phyloP scores from a whole-genome alignment of 768 basidiomycete species.

The Epithele typhae region DNA sequence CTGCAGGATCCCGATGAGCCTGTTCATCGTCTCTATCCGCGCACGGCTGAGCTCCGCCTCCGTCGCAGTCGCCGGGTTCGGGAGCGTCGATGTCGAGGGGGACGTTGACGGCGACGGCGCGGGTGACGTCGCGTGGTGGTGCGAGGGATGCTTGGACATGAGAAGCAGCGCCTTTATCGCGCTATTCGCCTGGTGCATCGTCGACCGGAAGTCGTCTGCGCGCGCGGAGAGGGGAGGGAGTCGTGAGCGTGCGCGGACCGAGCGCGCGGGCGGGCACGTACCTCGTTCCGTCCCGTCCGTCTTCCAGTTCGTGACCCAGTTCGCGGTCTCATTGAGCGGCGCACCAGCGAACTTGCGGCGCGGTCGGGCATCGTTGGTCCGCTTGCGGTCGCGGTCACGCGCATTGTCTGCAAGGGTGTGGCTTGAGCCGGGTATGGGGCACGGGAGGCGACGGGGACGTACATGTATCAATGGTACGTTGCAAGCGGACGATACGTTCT shows the following conservation, averaged over 20 bases:
- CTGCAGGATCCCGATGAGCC: conserved; percentile 61
- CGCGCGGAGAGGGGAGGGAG: neutral
- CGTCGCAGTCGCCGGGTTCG: conserved; percentile 19
- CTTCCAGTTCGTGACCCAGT: conserved; percentile 7
- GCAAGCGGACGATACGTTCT: conserved; percentile 65
- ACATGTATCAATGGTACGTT: conserved; percentile 52
- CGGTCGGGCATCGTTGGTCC: conserved; percentile 7
- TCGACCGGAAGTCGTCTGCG: conserved; percentile 70
- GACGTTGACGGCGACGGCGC: conserved; percentile 34
- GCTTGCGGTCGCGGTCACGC: no score
- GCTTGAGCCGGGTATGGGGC: conserved; percentile 1
- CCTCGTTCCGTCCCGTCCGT: conserved; percentile 23
- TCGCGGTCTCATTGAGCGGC: conserved; percentile 5
- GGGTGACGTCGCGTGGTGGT: conserved; percentile 20
- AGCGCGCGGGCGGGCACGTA: neutral
- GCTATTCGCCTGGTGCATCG: conserved; percentile 57
- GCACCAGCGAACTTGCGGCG: conserved; percentile 18
- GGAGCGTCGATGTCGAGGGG: conserved; percentile 23
- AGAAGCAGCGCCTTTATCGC: conserved; percentile 54
- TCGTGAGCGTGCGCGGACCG: neutral
- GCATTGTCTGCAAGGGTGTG: conserved; percentile 1
- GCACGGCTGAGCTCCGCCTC: conserved; percentile 42
- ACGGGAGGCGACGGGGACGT: conserved; percentile 17
- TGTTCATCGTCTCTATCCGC: conserved; percentile 59
- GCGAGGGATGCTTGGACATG: conserved; percentile 33